Base-by-base conservation (phyloP, 495 filamentous ascomycete genomes). In the Aspergillus saccharolyticus region DNA sequence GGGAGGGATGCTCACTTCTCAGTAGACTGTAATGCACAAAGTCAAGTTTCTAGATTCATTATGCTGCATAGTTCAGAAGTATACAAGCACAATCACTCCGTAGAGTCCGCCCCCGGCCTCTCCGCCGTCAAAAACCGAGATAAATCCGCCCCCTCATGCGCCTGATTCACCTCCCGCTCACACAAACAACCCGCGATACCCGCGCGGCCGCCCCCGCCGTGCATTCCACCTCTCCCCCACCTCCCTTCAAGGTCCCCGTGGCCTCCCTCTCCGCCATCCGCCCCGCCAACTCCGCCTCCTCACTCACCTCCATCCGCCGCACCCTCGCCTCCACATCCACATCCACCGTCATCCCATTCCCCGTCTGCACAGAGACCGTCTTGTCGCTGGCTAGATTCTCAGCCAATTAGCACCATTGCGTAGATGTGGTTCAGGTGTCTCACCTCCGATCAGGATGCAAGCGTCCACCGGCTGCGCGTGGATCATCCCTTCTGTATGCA, bases 401-500 rank as follows among this genome's bases (percentile, higher is more conserved):
- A 28, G 25, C 25, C 25, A 4, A 28, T 28, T 28, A 4, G 25
- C 25, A 3, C 25, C 9, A 9, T 28, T 9, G 4, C 9, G 25
- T 28, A 28, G 4, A 70, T 69, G n/a, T n/a, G n/a, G n/a, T n/a
- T n/a, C n/a, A n/a, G n/a, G n/a, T n/a, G 19, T 68, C 71, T 44
- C 54, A 85, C 83, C 85, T 42, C 85, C 85, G 56, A 88, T 81
- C 64, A 87, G 74, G 22, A 88, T 76, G 44, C 81, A 82, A 0
- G 80, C 81, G 66, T 87, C 84, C 9, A 85, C 71, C 0, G 85
- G 84, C 66, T 87, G 84, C 15, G 84, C 84, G 22, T 66, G 62
- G 19, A 88, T 80, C 85, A 88, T 87, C 69, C 87, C 85, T 64
- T 88, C 85, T 0, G 85, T 87, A 63, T 88, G 84, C 83, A 88